Base-by-base conservation (phyloP, 768 basidiomycete genomes). In the Leucosporidium yakuticum region DNA sequence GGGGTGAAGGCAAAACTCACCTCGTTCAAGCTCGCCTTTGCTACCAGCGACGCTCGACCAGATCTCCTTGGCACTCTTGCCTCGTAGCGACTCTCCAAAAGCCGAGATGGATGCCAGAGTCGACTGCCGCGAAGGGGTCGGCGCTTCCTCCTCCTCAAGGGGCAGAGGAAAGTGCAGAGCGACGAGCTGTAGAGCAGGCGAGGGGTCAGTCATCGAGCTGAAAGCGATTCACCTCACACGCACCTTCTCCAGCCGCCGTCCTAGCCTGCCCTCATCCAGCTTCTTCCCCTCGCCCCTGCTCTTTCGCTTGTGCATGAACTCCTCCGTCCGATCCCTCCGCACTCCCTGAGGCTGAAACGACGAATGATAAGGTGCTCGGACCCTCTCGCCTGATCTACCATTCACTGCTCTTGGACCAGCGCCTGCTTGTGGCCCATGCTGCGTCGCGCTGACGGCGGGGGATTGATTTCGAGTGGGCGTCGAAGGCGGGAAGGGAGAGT, bases 311-410 rank as follows among this genome's bases (percentile, higher is more conserved):
- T 83, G 83, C 6, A 86, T 65, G 74, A 91, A 97, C 63, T 91
- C 89, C 63, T 90, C 91, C 11, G 93, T 96, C 48, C 88, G 84
- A 8, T 83, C 86, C 19, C 87, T 81, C 76, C 85, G 87, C 7
- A 92, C 85, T 7, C 94, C 94, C 74, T 84, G 88, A 8, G 95
- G 95, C 77, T 99, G 95, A 77, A 97, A 99, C 2, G 92, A 91
- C 4, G 90, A 86, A 56, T 88, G 86, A 77, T 98, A 98, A 2
- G 79, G 80, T 71, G 76, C 78, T 11, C 59, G 39, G 4, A 32
- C 56, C 11, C 49, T 49, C 50, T 47, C 15, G 0, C n/a, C 49
- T 51, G 53, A 47, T 55, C 54, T 57, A 12, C 36, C 54, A 15
- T 39, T 55, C 34, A 51, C 60, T 27, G 60, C 51, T 47, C 27